phyloP scores from a whole-genome alignment of 2,329 filamentous ascomycete genomes.

The Talaromyces sp. region DNA sequence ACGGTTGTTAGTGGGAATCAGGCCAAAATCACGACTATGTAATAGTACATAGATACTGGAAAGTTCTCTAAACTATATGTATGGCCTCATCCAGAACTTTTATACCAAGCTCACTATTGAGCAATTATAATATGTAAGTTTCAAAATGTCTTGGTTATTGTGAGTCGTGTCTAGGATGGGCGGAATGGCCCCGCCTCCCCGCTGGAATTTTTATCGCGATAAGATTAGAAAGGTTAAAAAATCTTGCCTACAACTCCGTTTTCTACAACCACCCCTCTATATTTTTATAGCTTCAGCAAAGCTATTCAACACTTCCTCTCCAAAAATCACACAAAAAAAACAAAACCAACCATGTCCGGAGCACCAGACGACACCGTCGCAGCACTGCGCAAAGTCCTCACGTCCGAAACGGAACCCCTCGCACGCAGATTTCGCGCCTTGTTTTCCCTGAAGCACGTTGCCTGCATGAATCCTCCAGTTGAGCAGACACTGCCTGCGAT shows the following conservation, averaged over 20 bases:
- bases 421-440: conserved; percentile 89
- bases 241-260: neutral
- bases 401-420: conserved; percentile 73
- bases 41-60: no score
- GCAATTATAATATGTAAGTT: no score
- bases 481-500: conserved; percentile 58
- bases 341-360: conserved; percentile 8
- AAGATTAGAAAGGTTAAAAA: neutral
- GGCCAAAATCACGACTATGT: no score
- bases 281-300: neutral
- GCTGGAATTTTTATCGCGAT: conserved; percentile 1
- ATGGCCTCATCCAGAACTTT: no score
- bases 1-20: no score
- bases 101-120: no score
- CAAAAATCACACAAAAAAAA: neutral
- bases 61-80: no score
- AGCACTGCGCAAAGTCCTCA: conserved; percentile 62
- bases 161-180: no score
- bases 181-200: conserved; percentile 7
- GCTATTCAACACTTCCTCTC: neutral
- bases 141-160: no score
- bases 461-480: conserved; percentile 57
- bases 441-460: conserved; percentile 94
- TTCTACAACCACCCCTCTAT: neutral
- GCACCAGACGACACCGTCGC: conserved; percentile 33